Evolutionary conservation across 768 basidiomycete genomes (phyloP).

Genomic region (Trametes punicea): DNA sequence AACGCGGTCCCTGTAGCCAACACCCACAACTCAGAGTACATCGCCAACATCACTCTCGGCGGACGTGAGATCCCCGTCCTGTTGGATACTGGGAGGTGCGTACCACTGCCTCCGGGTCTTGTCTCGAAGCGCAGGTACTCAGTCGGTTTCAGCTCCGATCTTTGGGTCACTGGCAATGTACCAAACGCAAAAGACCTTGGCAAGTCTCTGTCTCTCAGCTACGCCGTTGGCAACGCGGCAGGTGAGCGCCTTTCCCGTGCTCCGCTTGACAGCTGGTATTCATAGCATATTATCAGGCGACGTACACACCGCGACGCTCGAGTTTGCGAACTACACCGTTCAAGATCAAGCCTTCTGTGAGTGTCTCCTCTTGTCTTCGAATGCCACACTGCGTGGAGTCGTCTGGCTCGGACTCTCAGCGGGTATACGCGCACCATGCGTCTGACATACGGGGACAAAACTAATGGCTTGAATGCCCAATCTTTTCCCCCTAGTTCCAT

Average conservation of each 20-base stretch:
- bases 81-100: constrained; percentile 76
- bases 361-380: constrained; percentile 17
- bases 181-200: constrained; percentile 55
- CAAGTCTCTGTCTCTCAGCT: constrained; percentile 51
- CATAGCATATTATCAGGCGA: constrained; percentile 39
- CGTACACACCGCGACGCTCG: constrained; percentile 48
- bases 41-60: constrained; percentile 66
- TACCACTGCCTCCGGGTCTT: neutral
- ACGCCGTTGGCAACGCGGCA: constrained; percentile 64
- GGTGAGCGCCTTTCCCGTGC: constrained; percentile 37
- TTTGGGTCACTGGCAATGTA: constrained; percentile 61
- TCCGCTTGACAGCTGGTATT: too few relatives aligned
- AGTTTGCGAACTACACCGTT: constrained; percentile 56
- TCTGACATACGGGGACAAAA: too few relatives aligned
- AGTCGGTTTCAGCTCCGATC: constrained; percentile 54
- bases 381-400: neutral
- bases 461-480: too few relatives aligned
- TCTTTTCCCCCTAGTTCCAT: too few relatives aligned
- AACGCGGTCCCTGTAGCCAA: constrained; percentile 45
- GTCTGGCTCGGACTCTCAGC: neutral
- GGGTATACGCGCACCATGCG: too few relatives aligned
- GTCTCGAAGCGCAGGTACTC: neutral
- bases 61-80: constrained; percentile 56
- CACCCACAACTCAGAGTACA: constrained; percentile 71
- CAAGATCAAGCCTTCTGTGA: constrained; percentile 64